phyloP scores from a whole-genome alignment of 2,329 filamentous ascomycete species.

The Ascochyta lentis region DNA sequence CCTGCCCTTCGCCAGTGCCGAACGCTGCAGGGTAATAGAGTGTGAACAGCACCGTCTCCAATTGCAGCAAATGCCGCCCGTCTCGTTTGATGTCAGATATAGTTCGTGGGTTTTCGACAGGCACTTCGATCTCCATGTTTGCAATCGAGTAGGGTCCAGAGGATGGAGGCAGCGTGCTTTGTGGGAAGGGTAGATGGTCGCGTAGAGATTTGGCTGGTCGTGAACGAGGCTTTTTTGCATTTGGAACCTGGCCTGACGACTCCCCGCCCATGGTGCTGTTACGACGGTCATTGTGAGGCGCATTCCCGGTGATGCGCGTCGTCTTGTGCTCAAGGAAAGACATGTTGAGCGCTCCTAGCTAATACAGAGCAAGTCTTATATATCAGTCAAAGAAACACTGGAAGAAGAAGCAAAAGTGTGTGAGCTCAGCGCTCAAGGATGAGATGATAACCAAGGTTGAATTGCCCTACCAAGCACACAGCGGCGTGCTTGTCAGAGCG shows the following conservation, averaged over 20 bases:
- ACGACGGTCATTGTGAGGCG: slow-evolving; percentile 25
- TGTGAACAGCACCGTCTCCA: slow-evolving; percentile 68
- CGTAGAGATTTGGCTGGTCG: slow-evolving; percentile 56
- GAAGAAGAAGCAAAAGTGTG: not conserved
- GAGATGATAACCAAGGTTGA: not conserved
- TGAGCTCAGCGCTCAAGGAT: slow-evolving; percentile 2
- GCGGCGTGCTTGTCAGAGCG: slow-evolving; percentile 21
- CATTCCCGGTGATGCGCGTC: slow-evolving; percentile 37
- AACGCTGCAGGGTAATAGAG: slow-evolving; percentile 69
- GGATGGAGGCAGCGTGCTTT: slow-evolving; percentile 56
- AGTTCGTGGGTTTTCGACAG: slow-evolving; percentile 54
- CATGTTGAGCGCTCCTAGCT: slow-evolving; percentile 21
- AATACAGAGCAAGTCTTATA: not conserved
- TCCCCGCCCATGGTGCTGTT: slow-evolving; percentile 23
- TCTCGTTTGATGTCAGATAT: slow-evolving; percentile 61
- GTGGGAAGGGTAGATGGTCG: slow-evolving; percentile 55
- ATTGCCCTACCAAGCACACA: slow-evolving; percentile 2
- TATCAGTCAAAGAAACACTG: not conserved
- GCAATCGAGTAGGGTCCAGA: slow-evolving; percentile 60
- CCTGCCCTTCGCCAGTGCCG: slow-evolving; percentile 48
- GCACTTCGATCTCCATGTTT: slow-evolving; percentile 63
- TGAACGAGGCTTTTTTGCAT: slow-evolving; percentile 56
- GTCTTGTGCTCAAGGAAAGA: slow-evolving; percentile 37
- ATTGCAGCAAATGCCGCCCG: slow-evolving; percentile 56
- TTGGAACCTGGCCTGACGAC: slow-evolving; percentile 44